Evolutionary conservation across 2,329 filamentous ascomycete species (phyloP).

Genomic region (Camptophora hylomeconis): DNA sequence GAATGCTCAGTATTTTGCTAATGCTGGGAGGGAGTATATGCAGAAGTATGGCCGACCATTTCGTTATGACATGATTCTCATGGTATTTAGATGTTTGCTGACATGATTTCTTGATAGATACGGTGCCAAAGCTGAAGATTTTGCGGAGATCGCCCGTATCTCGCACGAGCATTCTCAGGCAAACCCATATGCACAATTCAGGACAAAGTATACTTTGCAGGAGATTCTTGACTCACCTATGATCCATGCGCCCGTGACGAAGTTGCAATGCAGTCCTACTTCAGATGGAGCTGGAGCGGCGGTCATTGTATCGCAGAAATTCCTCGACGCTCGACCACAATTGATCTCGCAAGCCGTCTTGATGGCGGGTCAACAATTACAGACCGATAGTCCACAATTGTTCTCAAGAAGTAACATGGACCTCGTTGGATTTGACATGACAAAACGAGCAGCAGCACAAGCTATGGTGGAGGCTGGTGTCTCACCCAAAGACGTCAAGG

Average conservation of each 20-base stretch:
- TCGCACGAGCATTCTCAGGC: constrained; percentile 84
- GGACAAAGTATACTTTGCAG: constrained; percentile 75
- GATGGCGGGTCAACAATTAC: constrained; percentile 75
- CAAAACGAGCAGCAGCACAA: constrained; percentile 50
- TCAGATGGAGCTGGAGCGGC: constrained; percentile 85
- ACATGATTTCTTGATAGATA: too few species aligned
- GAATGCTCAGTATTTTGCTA: constrained; percentile 88
- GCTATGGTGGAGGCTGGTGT: constrained; percentile 66
- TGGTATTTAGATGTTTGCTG: too few species aligned
- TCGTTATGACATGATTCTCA: too few species aligned
- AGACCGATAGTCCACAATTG: constrained; percentile 68
- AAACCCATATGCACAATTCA: constrained; percentile 98
- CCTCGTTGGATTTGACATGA: constrained; percentile 82
- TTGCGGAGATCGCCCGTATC: constrained; percentile 84
- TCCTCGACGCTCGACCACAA: constrained; percentile 77
- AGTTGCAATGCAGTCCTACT: constrained; percentile 93
- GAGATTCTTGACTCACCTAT: constrained; percentile 63
- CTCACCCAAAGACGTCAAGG: constrained; percentile 54
- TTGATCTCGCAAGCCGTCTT: constrained; percentile 68
- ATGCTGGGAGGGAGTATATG: constrained; percentile 87
- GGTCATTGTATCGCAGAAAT: constrained; percentile 75
- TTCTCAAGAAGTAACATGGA: constrained; percentile 73
- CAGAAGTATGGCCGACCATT: constrained; percentile 59
- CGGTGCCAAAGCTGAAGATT: constrained; percentile 72
- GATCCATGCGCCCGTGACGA: constrained; percentile 81